Evolutionary conservation across 306 rosid species (phyloP), one percentile per base, ranked within the genome.

Genomic region (Oemleria cerasiformis): DNA sequence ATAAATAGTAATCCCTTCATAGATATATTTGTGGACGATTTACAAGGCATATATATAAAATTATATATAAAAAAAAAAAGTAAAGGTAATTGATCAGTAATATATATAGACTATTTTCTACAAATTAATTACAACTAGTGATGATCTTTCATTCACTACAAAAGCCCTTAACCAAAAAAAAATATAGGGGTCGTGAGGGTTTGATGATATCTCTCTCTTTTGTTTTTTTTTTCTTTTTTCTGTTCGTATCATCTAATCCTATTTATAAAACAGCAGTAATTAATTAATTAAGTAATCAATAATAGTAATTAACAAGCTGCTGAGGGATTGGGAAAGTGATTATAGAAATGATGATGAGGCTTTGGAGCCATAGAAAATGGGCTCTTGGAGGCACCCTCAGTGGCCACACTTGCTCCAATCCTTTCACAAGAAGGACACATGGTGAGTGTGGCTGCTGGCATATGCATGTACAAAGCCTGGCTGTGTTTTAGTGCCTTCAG

Each of bases 371-470:
- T 73, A 3, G 93, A 80, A 76, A 90, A 88, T 7, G 91, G 85
- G 75, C 63, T 78, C 83, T 88, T 90, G 21, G 85, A 21, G 10
- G 54, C 67, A 41, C 56, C 72, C 5, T 79, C 89, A 0, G 77
- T 79, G n/a, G 82, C 86, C 14, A 42, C 84, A 7, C 79, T 30
- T 30, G 36, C 77, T 6, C 78, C 87, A 13, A 86, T 80, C 73
- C 96, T 82, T 74, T 94, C 99, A 19, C 99, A 94, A 0, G 99
- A 89, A 0, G 99, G 97, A 19, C 99, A 94, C 84, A 94, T 85
- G 44, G 84, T 79, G 44, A 94, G 92, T 0, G 99, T 89, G 0
- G 99, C 97, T 7, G 92, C 96, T 12, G 98, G 86, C 96, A 90
- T 81, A 39, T 90, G 94, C 99, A 94, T 87, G 85, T 86, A 91